Base-by-base conservation (phyloP, 2,329 filamentous ascomycete genomes). In the Claviceps quebecensis region DNA sequence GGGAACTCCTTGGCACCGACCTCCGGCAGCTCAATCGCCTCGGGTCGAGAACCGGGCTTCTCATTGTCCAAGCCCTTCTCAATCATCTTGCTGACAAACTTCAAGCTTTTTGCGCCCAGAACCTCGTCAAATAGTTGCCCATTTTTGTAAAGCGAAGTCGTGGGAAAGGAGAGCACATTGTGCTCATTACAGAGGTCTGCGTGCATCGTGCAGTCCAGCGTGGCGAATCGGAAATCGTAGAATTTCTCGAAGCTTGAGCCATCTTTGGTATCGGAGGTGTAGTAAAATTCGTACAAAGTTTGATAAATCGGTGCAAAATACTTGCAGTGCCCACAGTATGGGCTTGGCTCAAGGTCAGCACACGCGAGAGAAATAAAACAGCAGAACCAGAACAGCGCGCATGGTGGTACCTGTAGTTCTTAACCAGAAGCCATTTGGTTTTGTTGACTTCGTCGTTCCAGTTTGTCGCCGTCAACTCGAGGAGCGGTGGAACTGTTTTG, bases 201-300 rank as follows among this genome's bases (percentile, higher is more conserved):
- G 63, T 83, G 87, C 34, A 87, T 87, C 49, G 89, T 71, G 67
- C 93, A 98, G 69, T 98, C 88, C 56, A 98, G 70, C 53, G 78
- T 80, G 34, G 78, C 91, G 63, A 98, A 96, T 59, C 86, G 82
- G 67, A 95, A 91, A 67, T 91, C 81, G 69, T 97, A 97, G 66
- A 82, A 93, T 51, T 83, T 75, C 36, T 83, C 81, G 62, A 96
- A 96, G 29, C 69, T 68, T 41, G 75, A 69, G 69, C 79, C 56
- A 65, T 73, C 59, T 65, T 83, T 70, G 16, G 85, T 84, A 60
- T 88, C 83, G 39, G 87, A 93, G 39, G 90, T 96, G 71, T 87
- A 73, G 72, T 96, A 98, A 68, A 83, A 96, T 70, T 98, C 93
- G 74, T 97, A 95, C 14, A 91, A 68, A 5, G 90, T 96, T 69